Percentiles rank a stretch among this genome's conserved stretches.
These are phyloP conservation scores for Isoetes taiwanensis DNA, from an alignment of 75 land plant species.

Conservation along the genomic window DNA sequence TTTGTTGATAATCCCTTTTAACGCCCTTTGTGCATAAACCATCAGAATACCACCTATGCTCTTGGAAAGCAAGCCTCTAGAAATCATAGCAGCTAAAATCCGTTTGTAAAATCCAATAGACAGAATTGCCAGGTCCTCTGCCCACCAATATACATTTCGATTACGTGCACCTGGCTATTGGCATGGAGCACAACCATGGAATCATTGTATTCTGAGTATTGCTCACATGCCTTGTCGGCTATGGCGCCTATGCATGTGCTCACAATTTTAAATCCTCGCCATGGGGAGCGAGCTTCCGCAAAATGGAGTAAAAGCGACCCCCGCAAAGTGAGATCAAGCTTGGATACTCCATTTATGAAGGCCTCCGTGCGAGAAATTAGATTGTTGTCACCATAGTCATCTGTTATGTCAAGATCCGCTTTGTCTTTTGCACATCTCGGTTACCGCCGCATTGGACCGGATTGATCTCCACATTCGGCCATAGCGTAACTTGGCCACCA, in stretches of 20 bases:
- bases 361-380: constrained; percentile 51
- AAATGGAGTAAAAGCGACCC: constrained; percentile 49
- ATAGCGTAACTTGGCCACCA: constrained; percentile 78
- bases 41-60: constrained; percentile 44
- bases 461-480: constrained; percentile 80
- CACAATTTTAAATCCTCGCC: constrained; percentile 58
- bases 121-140: constrained; percentile 51
- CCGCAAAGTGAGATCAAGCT: constrained; percentile 42
- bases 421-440: constrained; percentile 73
- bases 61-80: constrained; percentile 30
- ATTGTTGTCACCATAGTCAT: constrained; percentile 64
- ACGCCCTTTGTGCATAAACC: constrained; percentile 51
- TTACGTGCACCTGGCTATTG: too few species aligned
- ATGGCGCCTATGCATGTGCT: constrained; percentile 66
- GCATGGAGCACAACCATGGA: constrained; percentile 18
- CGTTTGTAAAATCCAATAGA: constrained; percentile 38
- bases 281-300: constrained; percentile 72
- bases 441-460: constrained; percentile 51
- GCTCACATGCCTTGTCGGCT: constrained; percentile 51
- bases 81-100: constrained; percentile 47
- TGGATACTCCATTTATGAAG: constrained; percentile 55
- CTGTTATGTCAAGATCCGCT: constrained; percentile 94
- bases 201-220: constrained; percentile 27
- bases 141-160: too few species aligned
- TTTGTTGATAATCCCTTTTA: constrained; percentile 25